Conservation (phyloP, 176 grass and related monocot species). For the Olyra latifolia region DNA sequence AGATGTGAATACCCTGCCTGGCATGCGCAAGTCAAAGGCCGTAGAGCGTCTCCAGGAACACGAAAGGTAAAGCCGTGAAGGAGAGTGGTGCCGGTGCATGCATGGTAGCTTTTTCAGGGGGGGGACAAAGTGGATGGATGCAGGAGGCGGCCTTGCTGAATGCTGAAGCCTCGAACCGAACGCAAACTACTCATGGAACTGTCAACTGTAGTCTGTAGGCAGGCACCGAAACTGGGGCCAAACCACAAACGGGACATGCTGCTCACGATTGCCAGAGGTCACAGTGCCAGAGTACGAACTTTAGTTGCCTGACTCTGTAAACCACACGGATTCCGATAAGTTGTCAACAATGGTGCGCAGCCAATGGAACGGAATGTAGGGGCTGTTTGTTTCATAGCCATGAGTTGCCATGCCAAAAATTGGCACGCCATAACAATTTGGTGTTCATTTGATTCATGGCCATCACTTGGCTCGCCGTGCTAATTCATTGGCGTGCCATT, state of each 20-base stretch:
- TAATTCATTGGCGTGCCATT: too few relatives aligned
- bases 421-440: too few relatives aligned
- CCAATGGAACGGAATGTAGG: too few relatives aligned
- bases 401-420: too few relatives aligned
- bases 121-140: conserved; percentile 5
- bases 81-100: background rate
- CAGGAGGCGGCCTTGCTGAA: background rate
- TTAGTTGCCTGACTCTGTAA: background rate
- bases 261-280: background rate
- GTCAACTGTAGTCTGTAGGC: too few relatives aligned
- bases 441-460: too few relatives aligned
- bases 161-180: background rate
- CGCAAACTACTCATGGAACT: background rate
- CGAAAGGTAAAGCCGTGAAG: background rate
- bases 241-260: background rate
- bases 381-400: too few relatives aligned
- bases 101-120: background rate
- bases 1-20: too few relatives aligned
- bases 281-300: background rate
- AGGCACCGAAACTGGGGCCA: too few relatives aligned
- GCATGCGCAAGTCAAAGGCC: background rate
- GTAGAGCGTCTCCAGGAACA: background rate
- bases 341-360: too few relatives aligned
- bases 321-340: background rate
- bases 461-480: too few relatives aligned